phyloP scores from a whole-genome alignment of 306 rosid species.

The Castanopsis chinensis region DNA sequence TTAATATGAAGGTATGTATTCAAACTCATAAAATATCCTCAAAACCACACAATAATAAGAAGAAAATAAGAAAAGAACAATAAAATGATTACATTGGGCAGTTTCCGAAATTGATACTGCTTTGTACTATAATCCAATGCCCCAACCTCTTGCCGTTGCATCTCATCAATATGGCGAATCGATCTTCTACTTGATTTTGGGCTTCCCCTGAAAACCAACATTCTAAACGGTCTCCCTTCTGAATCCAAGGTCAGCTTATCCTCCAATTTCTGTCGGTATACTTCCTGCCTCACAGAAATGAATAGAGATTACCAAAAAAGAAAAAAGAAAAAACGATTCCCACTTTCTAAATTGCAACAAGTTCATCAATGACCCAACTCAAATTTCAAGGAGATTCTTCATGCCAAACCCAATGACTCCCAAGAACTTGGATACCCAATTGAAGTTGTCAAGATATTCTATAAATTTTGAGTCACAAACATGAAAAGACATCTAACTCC shows the following conservation, averaged over 20 bases:
- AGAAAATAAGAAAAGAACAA: background rate
- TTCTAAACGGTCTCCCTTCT: constrained; percentile 69
- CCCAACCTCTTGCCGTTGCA: constrained; percentile 45
- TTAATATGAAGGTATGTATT: background rate
- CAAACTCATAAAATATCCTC: background rate
- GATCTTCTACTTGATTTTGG: constrained; percentile 63
- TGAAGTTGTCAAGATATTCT: background rate
- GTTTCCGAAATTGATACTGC: constrained; percentile 26
- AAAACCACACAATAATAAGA: background rate
- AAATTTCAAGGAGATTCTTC: background rate
- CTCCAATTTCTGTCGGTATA: constrained; percentile 51
- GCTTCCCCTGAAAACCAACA: constrained; percentile 82
- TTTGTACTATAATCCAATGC: constrained; percentile 31
- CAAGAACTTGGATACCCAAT: background rate
- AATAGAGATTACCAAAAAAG: background rate
- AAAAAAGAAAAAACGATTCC: background rate
- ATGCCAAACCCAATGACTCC: background rate
- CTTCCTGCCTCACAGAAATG: constrained; percentile 39
- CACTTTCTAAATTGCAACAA: background rate
- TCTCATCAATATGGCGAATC: constrained; percentile 54
- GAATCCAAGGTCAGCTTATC: constrained; percentile 60
- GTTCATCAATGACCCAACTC: background rate
- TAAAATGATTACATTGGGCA: constrained; percentile 54
- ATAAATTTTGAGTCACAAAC: too few species aligned
- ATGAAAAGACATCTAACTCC: too few species aligned